phyloP scores from a whole-genome alignment of 2,329 filamentous ascomycete genomes.

The Penicillium sp. region DNA sequence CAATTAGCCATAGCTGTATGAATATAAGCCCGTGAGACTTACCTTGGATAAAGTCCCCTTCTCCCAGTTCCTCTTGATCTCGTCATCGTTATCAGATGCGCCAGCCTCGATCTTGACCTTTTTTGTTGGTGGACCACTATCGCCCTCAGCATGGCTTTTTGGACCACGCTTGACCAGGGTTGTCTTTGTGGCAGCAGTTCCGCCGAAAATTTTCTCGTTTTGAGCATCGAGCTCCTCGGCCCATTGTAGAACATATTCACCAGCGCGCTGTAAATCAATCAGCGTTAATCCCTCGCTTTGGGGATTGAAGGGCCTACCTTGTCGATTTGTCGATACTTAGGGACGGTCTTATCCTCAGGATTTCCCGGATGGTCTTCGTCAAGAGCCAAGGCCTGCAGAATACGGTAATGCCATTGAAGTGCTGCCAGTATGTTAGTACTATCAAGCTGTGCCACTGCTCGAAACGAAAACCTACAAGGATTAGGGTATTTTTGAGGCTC shows the following conservation, averaged over 20 bases:
- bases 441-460: neutral
- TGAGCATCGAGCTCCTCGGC: conserved; percentile 66
- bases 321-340: conserved; percentile 82
- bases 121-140: conserved; percentile 41
- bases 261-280: conserved; percentile 58
- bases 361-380: conserved; percentile 83
- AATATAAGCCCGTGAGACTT: neutral
- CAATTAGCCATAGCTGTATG: neutral
- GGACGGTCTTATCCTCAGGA: conserved; percentile 75
- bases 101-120: conserved; percentile 45
- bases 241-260: conserved; percentile 76
- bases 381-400: conserved; percentile 85
- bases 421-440: conserved; percentile 38
- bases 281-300: conserved; percentile 3
- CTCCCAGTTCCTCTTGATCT: conserved; percentile 43
- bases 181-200: conserved; percentile 40
- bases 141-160: conserved; percentile 19
- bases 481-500: conserved; percentile 89
- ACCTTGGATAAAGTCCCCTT: conserved; percentile 48
- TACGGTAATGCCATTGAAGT: conserved; percentile 95
- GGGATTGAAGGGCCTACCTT: conserved; percentile 52
- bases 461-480: conserved; percentile 49
- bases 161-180: conserved; percentile 50
- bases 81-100: conserved; percentile 31
- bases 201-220: conserved; percentile 44